Conservation (phyloP, 176 grass and related monocot species). For the Aegilops sharonensis region DNA sequence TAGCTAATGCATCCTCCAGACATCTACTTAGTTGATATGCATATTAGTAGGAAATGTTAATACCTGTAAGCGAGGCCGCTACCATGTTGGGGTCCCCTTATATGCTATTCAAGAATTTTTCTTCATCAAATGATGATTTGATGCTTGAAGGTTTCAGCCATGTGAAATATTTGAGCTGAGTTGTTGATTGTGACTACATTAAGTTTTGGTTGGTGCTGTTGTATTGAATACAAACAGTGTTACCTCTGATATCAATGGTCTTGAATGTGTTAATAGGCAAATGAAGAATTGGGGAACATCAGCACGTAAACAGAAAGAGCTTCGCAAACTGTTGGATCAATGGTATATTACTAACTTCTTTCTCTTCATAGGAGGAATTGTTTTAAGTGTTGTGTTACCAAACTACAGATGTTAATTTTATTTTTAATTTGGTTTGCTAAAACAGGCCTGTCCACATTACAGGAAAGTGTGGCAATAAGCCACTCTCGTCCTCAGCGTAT, state of each 20-base stretch:
- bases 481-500: slow-evolving; percentile 65
- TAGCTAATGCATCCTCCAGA: not conserved
- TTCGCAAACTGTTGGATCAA: slow-evolving; percentile 92
- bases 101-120: not conserved
- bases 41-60: not conserved
- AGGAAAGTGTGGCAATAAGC: slow-evolving; percentile 72
- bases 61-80: not conserved
- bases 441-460: slow-evolving; percentile 75
- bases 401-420: not conserved
- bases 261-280: slow-evolving; percentile 51
- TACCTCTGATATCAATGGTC: slow-evolving; percentile 25
- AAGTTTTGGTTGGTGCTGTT: slow-evolving; percentile 9
- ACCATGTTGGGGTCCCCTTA: not conserved
- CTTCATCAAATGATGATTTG: slow-evolving; percentile 15
- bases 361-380: not conserved
- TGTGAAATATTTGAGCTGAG: not conserved
- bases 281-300: slow-evolving; percentile 93
- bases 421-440: slow-evolving; percentile 9
- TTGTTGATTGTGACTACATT: not conserved
- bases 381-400: slow-evolving; percentile 6
- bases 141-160: not conserved
- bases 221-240: not conserved
- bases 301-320: slow-evolving; percentile 64
- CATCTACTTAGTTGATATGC: not conserved
- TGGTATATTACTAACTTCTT: slow-evolving; percentile 54